These are phyloP conservation scores for Fallopia convolvulus DNA, from an alignment of 148 eudicot species.

Conservation along the genomic window DNA sequence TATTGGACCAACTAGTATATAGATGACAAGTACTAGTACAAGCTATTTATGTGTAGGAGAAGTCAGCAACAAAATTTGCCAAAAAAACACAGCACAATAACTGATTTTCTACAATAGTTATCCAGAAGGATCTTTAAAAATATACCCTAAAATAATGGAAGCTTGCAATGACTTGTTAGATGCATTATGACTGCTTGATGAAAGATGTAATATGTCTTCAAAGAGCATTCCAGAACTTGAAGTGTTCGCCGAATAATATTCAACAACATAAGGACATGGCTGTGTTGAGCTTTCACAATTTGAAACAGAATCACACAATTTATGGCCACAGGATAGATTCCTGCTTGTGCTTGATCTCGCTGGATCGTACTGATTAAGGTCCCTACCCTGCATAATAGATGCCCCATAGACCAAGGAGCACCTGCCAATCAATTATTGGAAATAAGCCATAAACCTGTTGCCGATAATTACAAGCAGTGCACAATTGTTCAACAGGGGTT, in stretches of 20 bases:
- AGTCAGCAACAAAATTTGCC: background rate
- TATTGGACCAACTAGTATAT: background rate
- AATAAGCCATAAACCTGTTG: constrained; percentile 82
- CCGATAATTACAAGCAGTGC: constrained; percentile 10
- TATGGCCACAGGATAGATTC: constrained; percentile 60
- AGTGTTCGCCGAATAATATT: constrained; percentile 51
- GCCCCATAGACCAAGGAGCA: constrained; percentile 98
- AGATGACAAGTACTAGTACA: background rate
- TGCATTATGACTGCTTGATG: constrained; percentile 36
- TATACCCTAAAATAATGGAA: constrained; percentile 67
- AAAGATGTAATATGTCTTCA: constrained; percentile 74
- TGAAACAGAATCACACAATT: constrained; percentile 53
- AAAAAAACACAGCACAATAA: background rate
- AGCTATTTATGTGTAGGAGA: background rate
- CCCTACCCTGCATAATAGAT: constrained; percentile 98
- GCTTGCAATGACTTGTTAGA: constrained; percentile 50
- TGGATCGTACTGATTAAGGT: constrained; percentile 71
- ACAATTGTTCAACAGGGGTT: background rate
- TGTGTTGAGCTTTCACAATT: constrained; percentile 51
- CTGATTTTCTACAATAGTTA: background rate
- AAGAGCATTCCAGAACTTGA: constrained; percentile 88
- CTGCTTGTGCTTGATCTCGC: constrained; percentile 67
- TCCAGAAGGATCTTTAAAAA: constrained; percentile 1
- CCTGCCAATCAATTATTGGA: constrained; percentile 99
- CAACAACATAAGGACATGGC: constrained; percentile 61